Evolutionary conservation across 1,284 basidiomycete genomes (phyloP).

Genomic region (Paramarasmius palmivorus): DNA sequence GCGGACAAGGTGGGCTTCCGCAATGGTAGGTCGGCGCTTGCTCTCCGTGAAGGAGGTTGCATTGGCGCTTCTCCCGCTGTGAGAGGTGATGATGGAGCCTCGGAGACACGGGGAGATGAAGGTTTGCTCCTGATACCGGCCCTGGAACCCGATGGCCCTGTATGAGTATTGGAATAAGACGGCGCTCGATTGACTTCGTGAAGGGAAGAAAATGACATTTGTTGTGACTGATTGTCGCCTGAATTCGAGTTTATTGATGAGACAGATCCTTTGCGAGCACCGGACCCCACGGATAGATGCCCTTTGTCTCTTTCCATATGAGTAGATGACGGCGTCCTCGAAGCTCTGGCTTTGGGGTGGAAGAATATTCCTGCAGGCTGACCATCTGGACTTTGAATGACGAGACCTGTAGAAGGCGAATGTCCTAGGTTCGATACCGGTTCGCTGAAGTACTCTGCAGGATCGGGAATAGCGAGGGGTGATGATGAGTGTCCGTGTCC

Average conservation of each 20-base stretch:
- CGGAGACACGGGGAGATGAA: conserved; percentile 1
- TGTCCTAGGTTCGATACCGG: conserved; percentile 66
- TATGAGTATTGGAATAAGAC: background rate
- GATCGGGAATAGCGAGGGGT: conserved; percentile 74
- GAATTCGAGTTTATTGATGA: too few relatives aligned
- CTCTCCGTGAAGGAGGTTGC: background rate
- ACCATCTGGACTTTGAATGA: conserved; percentile 92
- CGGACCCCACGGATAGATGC: conserved; percentile 30
- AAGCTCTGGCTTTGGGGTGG: conserved; percentile 56
- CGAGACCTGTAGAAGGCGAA: conserved; percentile 83
- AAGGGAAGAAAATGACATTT: conserved; percentile 35
- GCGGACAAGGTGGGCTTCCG: conserved; percentile 2
- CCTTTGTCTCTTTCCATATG: conserved; percentile 45
- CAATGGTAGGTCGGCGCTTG: background rate
- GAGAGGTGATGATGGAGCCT: background rate
- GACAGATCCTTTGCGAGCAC: conserved; percentile 25
- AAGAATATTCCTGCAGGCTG: conserved; percentile 95
- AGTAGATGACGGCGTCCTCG: conserved; percentile 26
- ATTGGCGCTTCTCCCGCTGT: background rate
- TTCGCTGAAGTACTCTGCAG: conserved; percentile 87
- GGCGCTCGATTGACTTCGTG: conserved; percentile 17
- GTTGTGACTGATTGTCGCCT: too few relatives aligned
- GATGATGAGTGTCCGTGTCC: conserved; percentile 59
- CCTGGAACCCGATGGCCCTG: background rate
- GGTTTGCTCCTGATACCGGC: background rate